Conservation (phyloP, 805 yeast species). For the Ogataea kodamae region DNA sequence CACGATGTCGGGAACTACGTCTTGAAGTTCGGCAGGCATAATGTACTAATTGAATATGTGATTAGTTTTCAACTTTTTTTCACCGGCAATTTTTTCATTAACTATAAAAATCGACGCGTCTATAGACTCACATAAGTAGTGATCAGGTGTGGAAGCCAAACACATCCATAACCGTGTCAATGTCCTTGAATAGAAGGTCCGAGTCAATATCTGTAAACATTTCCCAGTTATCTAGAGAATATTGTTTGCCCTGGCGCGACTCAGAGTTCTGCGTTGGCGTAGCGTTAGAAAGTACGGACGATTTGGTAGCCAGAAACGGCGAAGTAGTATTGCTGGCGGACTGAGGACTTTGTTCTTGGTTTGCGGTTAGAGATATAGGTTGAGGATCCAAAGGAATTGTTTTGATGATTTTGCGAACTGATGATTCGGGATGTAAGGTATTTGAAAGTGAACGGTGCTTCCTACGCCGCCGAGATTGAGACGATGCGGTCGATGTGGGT, state of each 20-base stretch:
- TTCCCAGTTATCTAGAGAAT: conserved; percentile 41
- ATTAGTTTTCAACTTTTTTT: conserved; percentile 9
- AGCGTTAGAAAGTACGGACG: conserved; percentile 13
- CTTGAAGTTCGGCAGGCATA: conserved; percentile 80
- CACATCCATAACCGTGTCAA: conserved; percentile 85
- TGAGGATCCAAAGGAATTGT: conserved; percentile 83
- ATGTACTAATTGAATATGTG: conserved; percentile 5
- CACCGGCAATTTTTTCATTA: conserved; percentile 14
- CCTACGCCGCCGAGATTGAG: conserved; percentile 24
- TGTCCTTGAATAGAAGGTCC: conserved; percentile 71
- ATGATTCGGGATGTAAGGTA: conserved; percentile 60
- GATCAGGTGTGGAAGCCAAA: conserved; percentile 75
- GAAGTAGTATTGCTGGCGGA: conserved; percentile 20
- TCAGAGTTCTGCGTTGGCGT: not conserved
- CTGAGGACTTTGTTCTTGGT: conserved; percentile 22
- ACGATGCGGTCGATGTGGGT: conserved; percentile 21
- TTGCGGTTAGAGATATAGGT: conserved; percentile 50
- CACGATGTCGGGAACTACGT: conserved; percentile 80
- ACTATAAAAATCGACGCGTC: conserved; percentile 7
- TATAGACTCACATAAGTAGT: conserved; percentile 8
- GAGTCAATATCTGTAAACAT: conserved; percentile 39
- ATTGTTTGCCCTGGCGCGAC: conserved; percentile 16
- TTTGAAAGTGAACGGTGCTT: conserved; percentile 51
- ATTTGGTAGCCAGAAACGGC: conserved; percentile 18
- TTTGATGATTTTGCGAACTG: conserved; percentile 69